These are phyloP conservation scores for Dendrocalamus sinicus DNA, from an alignment of 176 grass and related monocot genomes.

Conservation along the genomic window DNA sequence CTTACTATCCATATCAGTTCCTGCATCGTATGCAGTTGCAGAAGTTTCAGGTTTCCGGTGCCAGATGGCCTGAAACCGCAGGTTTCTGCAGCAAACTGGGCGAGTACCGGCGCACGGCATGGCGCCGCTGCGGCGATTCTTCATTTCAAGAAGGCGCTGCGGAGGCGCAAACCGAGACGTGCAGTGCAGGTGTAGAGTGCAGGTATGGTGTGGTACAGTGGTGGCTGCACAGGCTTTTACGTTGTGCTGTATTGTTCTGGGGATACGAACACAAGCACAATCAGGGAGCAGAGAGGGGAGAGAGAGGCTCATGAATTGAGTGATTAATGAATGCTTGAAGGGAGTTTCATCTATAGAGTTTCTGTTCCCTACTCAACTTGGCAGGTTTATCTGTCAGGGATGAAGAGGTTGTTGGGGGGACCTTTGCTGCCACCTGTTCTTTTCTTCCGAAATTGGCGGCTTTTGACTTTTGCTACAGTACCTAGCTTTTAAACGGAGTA, in stretches of 20 bases:
- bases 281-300: neutral
- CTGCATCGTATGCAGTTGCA: neutral
- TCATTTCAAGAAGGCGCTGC: conserved; percentile 60
- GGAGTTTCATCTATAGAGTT: conserved; percentile 25
- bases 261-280: conserved; percentile 37
- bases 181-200: conserved; percentile 20
- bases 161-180: conserved; percentile 29
- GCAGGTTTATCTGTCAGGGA: conserved; percentile 6
- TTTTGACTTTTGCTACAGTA: too few species aligned
- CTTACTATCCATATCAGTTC: neutral
- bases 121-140: conserved; percentile 42
- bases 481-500: too few species aligned
- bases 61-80: conserved; percentile 22
- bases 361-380: conserved; percentile 5
- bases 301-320: neutral
- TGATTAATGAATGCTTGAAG: neutral
- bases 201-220: neutral
- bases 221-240: conserved; percentile 19
- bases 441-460: too few species aligned
- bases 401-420: neutral
- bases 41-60: conserved; percentile 23
- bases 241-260: conserved; percentile 15
- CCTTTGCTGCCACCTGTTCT: too few species aligned
- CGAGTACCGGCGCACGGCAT: conserved; percentile 42
- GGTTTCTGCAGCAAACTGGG: conserved; percentile 19